These are phyloP conservation scores for Letharia lupina DNA, from an alignment of 495 filamentous ascomycete genomes.

Conservation along the genomic window DNA sequence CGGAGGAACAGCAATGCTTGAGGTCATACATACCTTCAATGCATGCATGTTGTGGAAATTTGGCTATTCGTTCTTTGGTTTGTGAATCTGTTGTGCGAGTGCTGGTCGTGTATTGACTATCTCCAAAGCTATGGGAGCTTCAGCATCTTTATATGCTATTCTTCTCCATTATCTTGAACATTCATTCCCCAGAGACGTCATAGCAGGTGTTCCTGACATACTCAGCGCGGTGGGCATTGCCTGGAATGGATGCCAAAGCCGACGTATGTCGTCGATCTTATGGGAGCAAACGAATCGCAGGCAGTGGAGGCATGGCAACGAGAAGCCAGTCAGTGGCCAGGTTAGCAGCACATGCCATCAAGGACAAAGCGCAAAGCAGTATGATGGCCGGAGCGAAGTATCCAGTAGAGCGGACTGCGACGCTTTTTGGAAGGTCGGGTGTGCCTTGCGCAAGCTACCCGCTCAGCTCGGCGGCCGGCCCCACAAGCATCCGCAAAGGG, in stretches of 20 bases:
- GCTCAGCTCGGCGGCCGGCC: too few species aligned
- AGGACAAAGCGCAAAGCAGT: neutral
- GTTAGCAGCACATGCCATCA: neutral
- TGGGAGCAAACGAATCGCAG: neutral
- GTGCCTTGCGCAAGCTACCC: neutral
- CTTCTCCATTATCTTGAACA: neutral
- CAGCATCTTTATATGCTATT: neutral
- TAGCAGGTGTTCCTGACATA: neutral
- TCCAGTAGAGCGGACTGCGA: neutral
- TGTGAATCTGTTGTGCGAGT: neutral
- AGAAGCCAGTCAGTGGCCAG: slow-evolving; percentile 9
- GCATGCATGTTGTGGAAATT: neutral
- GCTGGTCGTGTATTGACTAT: neutral
- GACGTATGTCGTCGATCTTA: neutral
- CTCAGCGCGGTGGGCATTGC: slow-evolving; percentile 6
- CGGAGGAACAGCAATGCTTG: neutral
- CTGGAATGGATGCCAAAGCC: neutral
- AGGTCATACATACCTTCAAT: slow-evolving; percentile 7
- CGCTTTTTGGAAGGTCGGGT: slow-evolving; percentile 4
- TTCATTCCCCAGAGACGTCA: neutral
- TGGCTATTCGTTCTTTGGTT: neutral
- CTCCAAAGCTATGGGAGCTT: neutral
- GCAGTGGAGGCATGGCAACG: neutral
- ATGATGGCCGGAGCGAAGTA: neutral
- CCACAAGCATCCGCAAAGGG: too few species aligned